Evolutionary conservation across 305 asterid species (phyloP).

Genomic region (Euphrasia arctica): DNA sequence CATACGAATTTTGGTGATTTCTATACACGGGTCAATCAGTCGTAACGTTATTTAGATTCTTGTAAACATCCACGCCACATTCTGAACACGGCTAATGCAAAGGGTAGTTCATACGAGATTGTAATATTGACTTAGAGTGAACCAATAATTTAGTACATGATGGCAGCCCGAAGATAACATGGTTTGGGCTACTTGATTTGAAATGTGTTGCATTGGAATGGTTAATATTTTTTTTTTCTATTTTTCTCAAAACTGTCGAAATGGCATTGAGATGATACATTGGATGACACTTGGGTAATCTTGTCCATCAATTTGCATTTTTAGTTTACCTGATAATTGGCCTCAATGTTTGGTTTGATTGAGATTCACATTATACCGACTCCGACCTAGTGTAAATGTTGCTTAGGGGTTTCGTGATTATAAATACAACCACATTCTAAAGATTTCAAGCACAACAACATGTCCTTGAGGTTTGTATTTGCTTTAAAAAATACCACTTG

Average conservation of each 20-base stretch:
- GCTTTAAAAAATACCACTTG: background rate
- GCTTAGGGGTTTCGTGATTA: background rate
- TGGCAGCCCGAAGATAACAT: background rate
- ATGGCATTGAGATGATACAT: conserved; percentile 10
- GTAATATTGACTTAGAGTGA: background rate
- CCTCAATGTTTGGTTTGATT: background rate
- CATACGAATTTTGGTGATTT: no score
- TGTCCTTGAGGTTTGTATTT: background rate
- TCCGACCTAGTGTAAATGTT: background rate
- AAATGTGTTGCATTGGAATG: background rate
- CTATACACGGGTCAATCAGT: background rate
- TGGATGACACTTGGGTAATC: background rate
- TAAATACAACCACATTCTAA: background rate
- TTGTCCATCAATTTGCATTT: background rate
- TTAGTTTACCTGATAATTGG: background rate
- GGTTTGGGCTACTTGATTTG: background rate
- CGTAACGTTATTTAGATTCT: background rate
- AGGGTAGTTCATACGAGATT: background rate
- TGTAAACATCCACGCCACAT: background rate
- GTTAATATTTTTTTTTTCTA: background rate
- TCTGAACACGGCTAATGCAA: background rate
- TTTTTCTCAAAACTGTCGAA: background rate
- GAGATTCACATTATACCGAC: background rate
- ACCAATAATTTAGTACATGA: background rate
- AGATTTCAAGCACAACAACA: background rate